Evolutionary conservation across 129 eudicot species (phyloP).

Genomic region (Mikania micrantha): DNA sequence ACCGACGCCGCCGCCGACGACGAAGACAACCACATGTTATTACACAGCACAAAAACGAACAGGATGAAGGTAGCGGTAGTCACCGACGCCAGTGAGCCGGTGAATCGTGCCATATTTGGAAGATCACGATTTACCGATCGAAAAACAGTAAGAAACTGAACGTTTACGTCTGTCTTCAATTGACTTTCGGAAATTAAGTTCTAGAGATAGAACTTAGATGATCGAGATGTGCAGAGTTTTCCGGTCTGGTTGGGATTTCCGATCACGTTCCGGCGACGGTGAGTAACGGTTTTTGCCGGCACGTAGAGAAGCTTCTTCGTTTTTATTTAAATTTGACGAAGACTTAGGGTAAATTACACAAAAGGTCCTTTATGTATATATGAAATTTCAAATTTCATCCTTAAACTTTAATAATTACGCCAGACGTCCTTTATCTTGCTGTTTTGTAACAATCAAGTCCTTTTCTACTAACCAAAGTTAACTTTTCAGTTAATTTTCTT

Average conservation of each 20-base stretch:
- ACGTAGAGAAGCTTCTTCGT: background rate
- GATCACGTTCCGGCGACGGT: constrained; percentile 2
- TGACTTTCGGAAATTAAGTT: background rate
- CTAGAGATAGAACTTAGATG: constrained; percentile 1
- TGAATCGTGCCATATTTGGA: constrained; percentile 21
- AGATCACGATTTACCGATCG: constrained; percentile 10
- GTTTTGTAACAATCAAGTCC: too few species aligned
- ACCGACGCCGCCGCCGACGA: too few species aligned
- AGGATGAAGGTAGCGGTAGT: constrained; percentile 12
- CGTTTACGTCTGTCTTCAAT: background rate
- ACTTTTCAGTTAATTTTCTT: too few species aligned
- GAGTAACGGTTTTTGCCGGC: constrained; percentile 4
- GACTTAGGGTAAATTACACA: too few species aligned
- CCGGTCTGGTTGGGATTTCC: constrained; percentile 8
- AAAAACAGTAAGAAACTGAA: background rate
- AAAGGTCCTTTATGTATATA: too few species aligned
- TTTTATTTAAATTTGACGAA: constrained; percentile 2
- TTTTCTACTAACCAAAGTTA: too few species aligned
- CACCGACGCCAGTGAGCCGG: constrained; percentile 3
- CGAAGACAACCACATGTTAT: background rate
- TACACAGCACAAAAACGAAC: background rate
- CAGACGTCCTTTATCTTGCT: too few species aligned
- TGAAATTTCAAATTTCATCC: too few species aligned
- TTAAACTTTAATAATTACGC: too few species aligned
- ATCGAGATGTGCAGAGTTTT: background rate